Conservation (phyloP, 108 stramenopile genomes). For the Cyclostephanos invisitatus region DNA sequence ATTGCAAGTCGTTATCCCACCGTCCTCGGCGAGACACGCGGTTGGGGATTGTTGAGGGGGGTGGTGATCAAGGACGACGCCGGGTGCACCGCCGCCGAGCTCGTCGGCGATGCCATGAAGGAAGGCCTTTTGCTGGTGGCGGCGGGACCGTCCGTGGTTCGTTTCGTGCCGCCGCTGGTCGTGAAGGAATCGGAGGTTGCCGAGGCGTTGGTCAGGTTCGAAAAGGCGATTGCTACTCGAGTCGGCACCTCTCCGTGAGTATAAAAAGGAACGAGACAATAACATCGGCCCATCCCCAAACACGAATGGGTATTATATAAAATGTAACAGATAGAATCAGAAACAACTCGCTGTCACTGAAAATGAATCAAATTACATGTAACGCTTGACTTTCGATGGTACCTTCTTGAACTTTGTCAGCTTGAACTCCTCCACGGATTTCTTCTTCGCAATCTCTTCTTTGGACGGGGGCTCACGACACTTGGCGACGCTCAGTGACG, state of each 20-base stretch:
- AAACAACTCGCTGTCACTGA: background rate
- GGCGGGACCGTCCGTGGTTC: constrained; percentile 89
- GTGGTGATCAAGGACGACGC: constrained; percentile 74
- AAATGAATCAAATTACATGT: constrained; percentile 9
- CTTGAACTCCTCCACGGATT: constrained; percentile 47
- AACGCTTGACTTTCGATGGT: constrained; percentile 30
- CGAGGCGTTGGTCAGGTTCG: constrained; percentile 79
- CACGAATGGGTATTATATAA: background rate
- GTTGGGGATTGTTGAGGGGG: constrained; percentile 92
- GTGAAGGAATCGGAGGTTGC: constrained; percentile 77
- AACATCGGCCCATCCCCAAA: background rate
- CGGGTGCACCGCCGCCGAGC: constrained; percentile 81
- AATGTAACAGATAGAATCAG: constrained; percentile 6
- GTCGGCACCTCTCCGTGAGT: constrained; percentile 9
- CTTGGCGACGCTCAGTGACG: constrained; percentile 20
- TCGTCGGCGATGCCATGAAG: constrained; percentile 88
- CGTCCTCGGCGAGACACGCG: constrained; percentile 85
- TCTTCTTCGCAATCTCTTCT: constrained; percentile 13
- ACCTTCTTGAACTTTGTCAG: constrained; percentile 55
- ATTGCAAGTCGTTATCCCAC: constrained; percentile 77
- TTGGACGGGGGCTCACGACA: constrained; percentile 19
- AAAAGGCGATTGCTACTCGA: constrained; percentile 64
- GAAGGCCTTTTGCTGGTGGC: constrained; percentile 91
- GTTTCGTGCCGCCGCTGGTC: constrained; percentile 95
- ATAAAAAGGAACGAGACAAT: background rate